Percentiles rank a stretch among this genome's conserved stretches.
Evolutionary conservation across 83 land plant genomes (phyloP).

Genomic region (Isoetes engelmannii): DNA sequence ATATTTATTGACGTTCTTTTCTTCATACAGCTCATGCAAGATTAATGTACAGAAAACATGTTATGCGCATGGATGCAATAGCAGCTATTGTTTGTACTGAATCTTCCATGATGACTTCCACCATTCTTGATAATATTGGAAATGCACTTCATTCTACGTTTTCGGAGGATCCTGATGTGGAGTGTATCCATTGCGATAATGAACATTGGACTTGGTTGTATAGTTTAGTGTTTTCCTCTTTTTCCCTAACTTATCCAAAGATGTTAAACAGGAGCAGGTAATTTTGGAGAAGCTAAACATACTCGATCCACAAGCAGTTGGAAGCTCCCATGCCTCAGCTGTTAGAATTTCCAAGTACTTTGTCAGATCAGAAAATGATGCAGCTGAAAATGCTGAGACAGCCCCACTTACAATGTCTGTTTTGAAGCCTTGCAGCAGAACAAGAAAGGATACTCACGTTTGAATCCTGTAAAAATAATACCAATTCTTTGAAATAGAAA

Average conservation of each 20-base stretch:
- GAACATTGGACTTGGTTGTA: no score
- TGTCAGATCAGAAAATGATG: no score
- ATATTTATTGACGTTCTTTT: not conserved
- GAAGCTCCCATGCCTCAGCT: no score
- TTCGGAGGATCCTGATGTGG: slow-evolving; percentile 71
- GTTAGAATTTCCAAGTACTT: no score
- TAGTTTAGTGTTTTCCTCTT: not conserved
- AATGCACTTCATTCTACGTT: slow-evolving; percentile 91
- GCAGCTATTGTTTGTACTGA: slow-evolving; percentile 89
- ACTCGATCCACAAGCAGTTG: no score
- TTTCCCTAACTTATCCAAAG: slow-evolving; percentile 37
- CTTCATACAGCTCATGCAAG: slow-evolving; percentile 77
- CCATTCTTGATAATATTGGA: slow-evolving; percentile 78
- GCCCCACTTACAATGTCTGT: no score
- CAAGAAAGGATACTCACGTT: no score
- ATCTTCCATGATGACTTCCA: slow-evolving; percentile 95
- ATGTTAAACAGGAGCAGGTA: slow-evolving; percentile 59
- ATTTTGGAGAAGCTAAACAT: slow-evolving; percentile 51
- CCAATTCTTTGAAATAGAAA: no score
- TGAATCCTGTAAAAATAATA: no score
- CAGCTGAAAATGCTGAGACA: no score
- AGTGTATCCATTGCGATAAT: slow-evolving; percentile 59
- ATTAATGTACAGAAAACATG: slow-evolving; percentile 88
- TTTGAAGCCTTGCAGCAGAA: no score
- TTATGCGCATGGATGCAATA: slow-evolving; percentile 73